phyloP scores from a whole-genome alignment of 768 basidiomycete species.

The Flagelloscypha sp. region DNA sequence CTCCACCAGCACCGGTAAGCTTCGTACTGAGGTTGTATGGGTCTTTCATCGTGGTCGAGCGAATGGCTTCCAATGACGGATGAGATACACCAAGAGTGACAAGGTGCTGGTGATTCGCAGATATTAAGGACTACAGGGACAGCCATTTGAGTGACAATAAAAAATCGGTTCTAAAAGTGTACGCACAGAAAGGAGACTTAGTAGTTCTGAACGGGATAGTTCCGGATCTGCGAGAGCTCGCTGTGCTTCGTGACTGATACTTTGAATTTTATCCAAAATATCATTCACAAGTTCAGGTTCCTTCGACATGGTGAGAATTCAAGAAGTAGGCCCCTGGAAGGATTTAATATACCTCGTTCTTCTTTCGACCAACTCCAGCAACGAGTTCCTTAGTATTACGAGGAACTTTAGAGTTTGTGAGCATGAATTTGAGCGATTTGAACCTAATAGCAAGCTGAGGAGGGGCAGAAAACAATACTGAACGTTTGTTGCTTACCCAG shows the following conservation, averaged over 20 bases:
- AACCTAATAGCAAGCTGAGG: constrained; percentile 47
- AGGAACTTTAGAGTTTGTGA: constrained; percentile 90
- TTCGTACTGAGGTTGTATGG: constrained; percentile 81
- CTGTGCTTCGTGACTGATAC: constrained; percentile 76
- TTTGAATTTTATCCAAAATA: constrained; percentile 74
- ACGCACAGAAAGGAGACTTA: constrained; percentile 66
- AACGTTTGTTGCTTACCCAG: constrained; percentile 55
- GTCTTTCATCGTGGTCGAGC: constrained; percentile 50
- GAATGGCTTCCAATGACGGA: constrained; percentile 75
- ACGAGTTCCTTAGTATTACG: constrained; percentile 93
- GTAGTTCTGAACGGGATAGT: constrained; percentile 54
- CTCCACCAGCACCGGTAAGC: constrained; percentile 95
- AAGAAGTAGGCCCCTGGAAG: constrained; percentile 2
- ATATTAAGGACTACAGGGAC: constrained; percentile 57
- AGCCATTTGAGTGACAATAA: constrained; percentile 10
- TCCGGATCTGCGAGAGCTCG: constrained; percentile 66
- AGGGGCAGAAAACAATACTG: constrained; percentile 1
- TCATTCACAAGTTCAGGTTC: constrained; percentile 82
- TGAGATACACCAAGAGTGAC: constrained; percentile 87
- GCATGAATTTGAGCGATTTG: constrained; percentile 80
- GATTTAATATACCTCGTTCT: constrained; percentile 40
- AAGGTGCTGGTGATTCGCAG: constrained; percentile 84
- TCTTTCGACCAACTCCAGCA: constrained; percentile 75
- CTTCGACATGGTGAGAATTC: constrained; percentile 21
- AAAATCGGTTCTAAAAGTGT: constrained; percentile 3